Percentiles rank a stretch among this genome's conserved stretches.
These are phyloP conservation scores for Magnusiomyces magnusii DNA, from an alignment of 1,139 yeast species.

Conservation along the genomic window DNA sequence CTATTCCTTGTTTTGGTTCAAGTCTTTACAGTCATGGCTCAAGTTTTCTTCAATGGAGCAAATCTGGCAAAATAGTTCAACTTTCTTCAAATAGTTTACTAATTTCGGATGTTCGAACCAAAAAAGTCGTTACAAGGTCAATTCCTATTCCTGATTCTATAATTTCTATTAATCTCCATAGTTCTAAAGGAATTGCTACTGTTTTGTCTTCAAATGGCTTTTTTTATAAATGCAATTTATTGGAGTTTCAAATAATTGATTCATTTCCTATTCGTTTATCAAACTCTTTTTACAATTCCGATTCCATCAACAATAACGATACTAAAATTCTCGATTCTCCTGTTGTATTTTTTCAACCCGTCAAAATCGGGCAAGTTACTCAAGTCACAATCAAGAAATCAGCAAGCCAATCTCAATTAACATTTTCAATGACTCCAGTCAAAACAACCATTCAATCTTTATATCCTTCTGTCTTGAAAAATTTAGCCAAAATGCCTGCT, in stretches of 20 bases:
- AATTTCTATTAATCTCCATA: slow-evolving; percentile 8
- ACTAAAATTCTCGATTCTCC: slow-evolving; percentile 14
- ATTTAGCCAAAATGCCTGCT: slow-evolving; percentile 9
- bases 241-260: slow-evolving; percentile 8
- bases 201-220: slow-evolving; percentile 7
- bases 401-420: neutral
- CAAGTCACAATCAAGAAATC: slow-evolving; percentile 4
- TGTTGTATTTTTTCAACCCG: slow-evolving; percentile 12
- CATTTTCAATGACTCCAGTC: slow-evolving; percentile 8
- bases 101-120: slow-evolving; percentile 15
- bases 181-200: slow-evolving; percentile 13
- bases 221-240: slow-evolving; percentile 6
- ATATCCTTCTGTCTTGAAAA: slow-evolving; percentile 11
- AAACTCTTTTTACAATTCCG: slow-evolving; percentile 1
- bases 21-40: neutral
- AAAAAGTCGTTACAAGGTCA: slow-evolving; percentile 10
- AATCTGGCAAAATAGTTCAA: slow-evolving; percentile 14
- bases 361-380: slow-evolving; percentile 5
- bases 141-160: slow-evolving; percentile 8
- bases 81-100: slow-evolving; percentile 12
- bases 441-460: slow-evolving; percentile 10
- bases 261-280: neutral
- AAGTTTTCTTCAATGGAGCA: slow-evolving; percentile 16
- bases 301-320: neutral
- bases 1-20: slow-evolving; percentile 1